Evolutionary conservation across 257 asterid genomes (phyloP), one percentile per base, ranked within the genome.

Genomic region (Jaltomata sinuosa): DNA sequence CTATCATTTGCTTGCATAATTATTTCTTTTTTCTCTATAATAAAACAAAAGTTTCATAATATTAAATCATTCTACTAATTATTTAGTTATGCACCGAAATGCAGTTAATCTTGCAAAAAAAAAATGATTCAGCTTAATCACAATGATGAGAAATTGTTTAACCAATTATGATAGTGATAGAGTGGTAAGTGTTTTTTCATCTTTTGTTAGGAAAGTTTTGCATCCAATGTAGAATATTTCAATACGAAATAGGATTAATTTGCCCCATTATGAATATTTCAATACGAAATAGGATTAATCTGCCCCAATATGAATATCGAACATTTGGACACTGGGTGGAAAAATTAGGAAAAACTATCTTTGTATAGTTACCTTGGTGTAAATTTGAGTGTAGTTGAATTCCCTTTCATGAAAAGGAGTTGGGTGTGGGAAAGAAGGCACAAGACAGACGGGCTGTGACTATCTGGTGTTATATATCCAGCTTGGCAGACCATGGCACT

Each of bases 401-500:
- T 90, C 90, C 89, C 87, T 92, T 93, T 90, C 90, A 79, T 87
- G 93, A 91, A 87, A 88, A 87, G 88, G 92, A 90, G 90, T 84
- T 86, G 89, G 89, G 86, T 86, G 91, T 84, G 89, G 87, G 84
- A 69, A 85, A 85, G 83, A 71, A 85, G 89, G 87, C 87, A 86
- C 89, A 87, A 67, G 91, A 84, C 91, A 83, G 86, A 85, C 79
- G 87, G 88, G 88, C 84, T 54, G 62, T 84, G 61, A 77, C 84
- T 81, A 82, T 78, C 83, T 84, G 87, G 78, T 67, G 82, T 87
- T 87, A 86, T 88, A 87, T 79, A 85, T 91, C 92, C 92, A 89
- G 90, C 91, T 90, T 80, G 85, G 84, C 89, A 89, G 92, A 88
- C 92, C 91, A 92, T 91, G 94, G 93, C 89, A 89, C 86, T 85